Conservation (phyloP, 495 filamentous ascomycete genomes). For the Penicillium atrosanguineum region DNA sequence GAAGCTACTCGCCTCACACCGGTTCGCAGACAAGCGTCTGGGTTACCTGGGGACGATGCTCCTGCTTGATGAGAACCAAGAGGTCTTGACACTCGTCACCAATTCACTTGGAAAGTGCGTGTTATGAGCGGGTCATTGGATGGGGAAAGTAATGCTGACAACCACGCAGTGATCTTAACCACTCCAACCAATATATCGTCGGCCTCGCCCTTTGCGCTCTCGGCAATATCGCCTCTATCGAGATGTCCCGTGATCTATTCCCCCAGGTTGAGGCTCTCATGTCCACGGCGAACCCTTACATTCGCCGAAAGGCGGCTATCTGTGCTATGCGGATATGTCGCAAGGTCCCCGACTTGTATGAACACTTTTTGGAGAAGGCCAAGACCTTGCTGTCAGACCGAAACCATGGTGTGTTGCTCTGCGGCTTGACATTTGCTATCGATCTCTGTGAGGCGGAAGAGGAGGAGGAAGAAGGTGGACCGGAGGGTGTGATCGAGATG, state of each 20-base stretch:
- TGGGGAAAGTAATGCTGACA: slow-evolving; percentile 13
- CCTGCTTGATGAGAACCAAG: slow-evolving; percentile 95
- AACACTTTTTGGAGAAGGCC: slow-evolving; percentile 94
- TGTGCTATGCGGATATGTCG: slow-evolving; percentile 99
- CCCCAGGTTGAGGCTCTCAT: slow-evolving; percentile 87
- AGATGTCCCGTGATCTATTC: slow-evolving; percentile 99
- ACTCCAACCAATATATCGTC: slow-evolving; percentile 98
- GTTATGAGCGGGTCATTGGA: not conserved
- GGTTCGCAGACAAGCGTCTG: slow-evolving; percentile 95
- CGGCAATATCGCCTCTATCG: slow-evolving; percentile 94
- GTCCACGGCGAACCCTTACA: slow-evolving; percentile 92
- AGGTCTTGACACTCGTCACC: slow-evolving; percentile 93
- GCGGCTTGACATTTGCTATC: slow-evolving; percentile 85
- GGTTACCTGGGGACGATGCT: slow-evolving; percentile 97
- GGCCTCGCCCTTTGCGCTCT: slow-evolving; percentile 93
- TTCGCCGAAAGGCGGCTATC: slow-evolving; percentile 93
- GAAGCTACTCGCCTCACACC: slow-evolving; percentile 92
- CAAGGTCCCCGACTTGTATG: slow-evolving; percentile 95
- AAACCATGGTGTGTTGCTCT: slow-evolving; percentile 93
- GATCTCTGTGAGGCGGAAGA: slow-evolving; percentile 95
- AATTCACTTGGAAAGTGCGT: slow-evolving; percentile 94
- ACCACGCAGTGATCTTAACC: slow-evolving; percentile 75
- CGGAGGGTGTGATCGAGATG: slow-evolving; percentile 80
- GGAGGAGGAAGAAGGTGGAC: slow-evolving; percentile 75
- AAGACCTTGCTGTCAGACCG: slow-evolving; percentile 82